Percentiles rank a stretch among this genome's conserved stretches.
Evolutionary conservation across 1,284 basidiomycete species (phyloP).

Genomic region (Vanrija pseudolonga): DNA sequence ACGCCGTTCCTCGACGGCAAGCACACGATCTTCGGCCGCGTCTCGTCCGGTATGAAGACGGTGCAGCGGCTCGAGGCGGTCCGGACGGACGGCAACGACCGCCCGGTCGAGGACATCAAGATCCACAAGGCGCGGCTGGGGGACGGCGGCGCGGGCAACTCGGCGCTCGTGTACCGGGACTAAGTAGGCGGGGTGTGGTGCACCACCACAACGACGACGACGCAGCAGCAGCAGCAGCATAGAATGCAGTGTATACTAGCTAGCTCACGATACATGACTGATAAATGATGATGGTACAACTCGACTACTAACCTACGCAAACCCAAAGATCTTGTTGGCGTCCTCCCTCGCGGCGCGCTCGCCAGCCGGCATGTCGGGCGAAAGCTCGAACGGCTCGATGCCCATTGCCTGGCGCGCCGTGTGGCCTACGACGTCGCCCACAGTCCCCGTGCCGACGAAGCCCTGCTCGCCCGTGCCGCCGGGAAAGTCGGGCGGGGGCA

Average conservation of each 20-base stretch:
- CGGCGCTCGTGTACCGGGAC: too few relatives aligned
- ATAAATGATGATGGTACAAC: too few relatives aligned
- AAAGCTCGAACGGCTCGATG: slow-evolving; percentile 29
- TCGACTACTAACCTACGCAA: slow-evolving; percentile 4
- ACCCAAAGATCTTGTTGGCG: slow-evolving; percentile 12
- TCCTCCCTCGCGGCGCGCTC: slow-evolving; percentile 23
- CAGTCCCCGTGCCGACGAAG: slow-evolving; percentile 56
- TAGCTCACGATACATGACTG: neutral
- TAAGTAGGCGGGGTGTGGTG: too few relatives aligned
- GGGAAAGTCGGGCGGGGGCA: slow-evolving; percentile 71
- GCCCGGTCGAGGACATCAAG: slow-evolving; percentile 50
- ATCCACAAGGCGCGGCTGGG: slow-evolving; percentile 49
- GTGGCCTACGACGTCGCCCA: slow-evolving; percentile 51
- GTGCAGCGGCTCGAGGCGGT: slow-evolving; percentile 58
- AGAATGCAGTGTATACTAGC: neutral
- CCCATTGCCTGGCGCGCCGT: slow-evolving; percentile 52
- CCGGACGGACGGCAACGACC: slow-evolving; percentile 46
- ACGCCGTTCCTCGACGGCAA: slow-evolving; percentile 93
- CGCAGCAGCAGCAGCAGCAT: neutral
- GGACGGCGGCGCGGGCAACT: slow-evolving; percentile 22
- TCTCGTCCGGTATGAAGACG: slow-evolving; percentile 78
- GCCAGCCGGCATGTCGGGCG: slow-evolving; percentile 8
- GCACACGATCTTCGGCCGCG: slow-evolving; percentile 87
- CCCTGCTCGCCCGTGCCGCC: slow-evolving; percentile 65
- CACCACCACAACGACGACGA: neutral